Percentiles rank a stretch among this genome's conserved stretches.
phyloP scores from a whole-genome alignment of 345 rosid genomes.

The Lumnitzera littorea region DNA sequence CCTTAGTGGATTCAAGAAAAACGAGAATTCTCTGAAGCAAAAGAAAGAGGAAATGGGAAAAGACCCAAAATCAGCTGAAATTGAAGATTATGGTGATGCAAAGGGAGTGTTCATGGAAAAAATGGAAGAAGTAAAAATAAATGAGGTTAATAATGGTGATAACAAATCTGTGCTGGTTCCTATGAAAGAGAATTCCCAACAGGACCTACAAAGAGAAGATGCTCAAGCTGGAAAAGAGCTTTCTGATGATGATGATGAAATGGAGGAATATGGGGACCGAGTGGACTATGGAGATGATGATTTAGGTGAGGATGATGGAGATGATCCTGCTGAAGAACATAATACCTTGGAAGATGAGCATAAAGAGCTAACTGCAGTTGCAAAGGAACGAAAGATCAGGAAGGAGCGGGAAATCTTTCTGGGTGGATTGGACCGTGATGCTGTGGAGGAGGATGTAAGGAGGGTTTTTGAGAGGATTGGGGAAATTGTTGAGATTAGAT shows the following conservation, averaged over 20 bases:
- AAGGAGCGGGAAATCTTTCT: slow-evolving; percentile 58
- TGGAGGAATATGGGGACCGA: slow-evolving; percentile 51
- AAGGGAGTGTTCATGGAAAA: slow-evolving; percentile 1
- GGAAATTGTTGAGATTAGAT: slow-evolving; percentile 45
- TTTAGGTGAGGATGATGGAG: slow-evolving; percentile 18
- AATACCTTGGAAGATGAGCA: slow-evolving; percentile 40
- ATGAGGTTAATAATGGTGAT: slow-evolving; percentile 11
- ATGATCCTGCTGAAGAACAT: slow-evolving; percentile 22
- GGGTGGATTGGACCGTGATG: slow-evolving; percentile 53
- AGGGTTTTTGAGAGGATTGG: slow-evolving; percentile 51
- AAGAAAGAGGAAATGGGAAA: slow-evolving; percentile 4
- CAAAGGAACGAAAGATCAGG: slow-evolving; percentile 43
- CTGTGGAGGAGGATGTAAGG: slow-evolving; percentile 50
- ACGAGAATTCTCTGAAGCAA: slow-evolving; percentile 5
- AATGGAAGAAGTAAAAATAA: slow-evolving; percentile 8
- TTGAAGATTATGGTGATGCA: slow-evolving; percentile 1
- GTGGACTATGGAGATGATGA: slow-evolving; percentile 49
- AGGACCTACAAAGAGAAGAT: slow-evolving; percentile 17
- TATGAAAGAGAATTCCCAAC: slow-evolving; percentile 10
- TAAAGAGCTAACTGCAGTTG: slow-evolving; percentile 36
- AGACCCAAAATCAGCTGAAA: slow-evolving; percentile 4
- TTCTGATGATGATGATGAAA: slow-evolving; percentile 30
- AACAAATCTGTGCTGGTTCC: slow-evolving; percentile 6
- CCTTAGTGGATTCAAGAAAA: slow-evolving; percentile 9
- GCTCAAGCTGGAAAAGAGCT: slow-evolving; percentile 19